Base-by-base conservation (phyloP, 176 grass and related monocot genomes). In the Luzula sylvatica region DNA sequence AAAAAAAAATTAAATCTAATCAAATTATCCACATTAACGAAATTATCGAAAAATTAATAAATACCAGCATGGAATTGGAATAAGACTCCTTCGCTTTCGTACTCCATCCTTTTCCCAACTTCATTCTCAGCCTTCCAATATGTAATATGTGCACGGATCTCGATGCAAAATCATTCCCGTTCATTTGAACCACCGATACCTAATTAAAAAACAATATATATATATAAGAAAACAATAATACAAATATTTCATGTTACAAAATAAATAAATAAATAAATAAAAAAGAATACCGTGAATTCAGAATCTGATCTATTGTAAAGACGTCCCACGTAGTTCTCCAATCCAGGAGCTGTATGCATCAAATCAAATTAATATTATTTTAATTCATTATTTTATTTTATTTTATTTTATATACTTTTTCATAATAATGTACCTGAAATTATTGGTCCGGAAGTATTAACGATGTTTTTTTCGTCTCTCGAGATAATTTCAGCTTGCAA, bases 81-180 rank as follows among this genome's bases (percentile, higher is more conserved):
- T 95, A 95, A 52, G 83, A 70, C 44, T 95, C 89, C 72, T 71
- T 85, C 48, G 89, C 89, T 59, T 88, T 95, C 48, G 83, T 95
- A 72, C 69, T 81, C 61, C 84, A 70, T 66, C 89, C 89, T 70
- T 95, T 95, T 42, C 77, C 51, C 25, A 95, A 76, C 52, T 95
- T 88, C 61, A 85, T 69, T 82, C 77, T 78, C 27, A 82, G 39
- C 39, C 80, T 95, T 54, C 80, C 83, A 46, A 95, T 79, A 72
- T 85, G 89, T 73, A 95, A 75, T 65, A 65, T 68, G 77, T 95
- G 89, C 49, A 88, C 54, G 32, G 89, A 82, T 43, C 54, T 82
- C 15, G 83, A 85, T 42, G 77, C 26, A 50, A 84, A 88, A 67
- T 88, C 74, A 16, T 67, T 75, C 52, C 83, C 83, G 30, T 95